phyloP scores from a whole-genome alignment of 108 stramenopile genomes.

The Nitzschia sp. region DNA sequence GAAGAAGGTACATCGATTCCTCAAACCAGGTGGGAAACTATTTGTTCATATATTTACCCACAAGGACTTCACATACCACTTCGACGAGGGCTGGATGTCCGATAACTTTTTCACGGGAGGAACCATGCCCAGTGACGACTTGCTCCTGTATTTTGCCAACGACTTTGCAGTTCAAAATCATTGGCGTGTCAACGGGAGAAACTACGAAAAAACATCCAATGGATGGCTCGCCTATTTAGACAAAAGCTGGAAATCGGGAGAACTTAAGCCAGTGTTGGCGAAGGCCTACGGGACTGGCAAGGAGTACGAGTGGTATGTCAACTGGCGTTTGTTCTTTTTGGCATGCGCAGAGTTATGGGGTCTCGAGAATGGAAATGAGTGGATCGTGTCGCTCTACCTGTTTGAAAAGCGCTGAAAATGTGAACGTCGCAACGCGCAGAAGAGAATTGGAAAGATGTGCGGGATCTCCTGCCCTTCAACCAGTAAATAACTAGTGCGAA shows the following conservation, averaged over 20 bases:
- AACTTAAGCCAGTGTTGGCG: slow-evolving; percentile 58
- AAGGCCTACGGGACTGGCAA: slow-evolving; percentile 84
- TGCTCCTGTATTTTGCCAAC: slow-evolving; percentile 91
- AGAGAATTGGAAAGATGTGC: too few relatives aligned
- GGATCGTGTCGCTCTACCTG: slow-evolving; percentile 87
- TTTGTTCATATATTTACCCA: slow-evolving; percentile 97
- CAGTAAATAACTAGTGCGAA: too few relatives aligned
- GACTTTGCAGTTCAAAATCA: slow-evolving; percentile 64
- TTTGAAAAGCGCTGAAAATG: slow-evolving; percentile 44
- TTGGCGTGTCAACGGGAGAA: slow-evolving; percentile 92
- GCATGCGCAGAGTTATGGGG: slow-evolving; percentile 95
- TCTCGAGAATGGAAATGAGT: slow-evolving; percentile 85
- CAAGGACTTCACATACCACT: slow-evolving; percentile 88
- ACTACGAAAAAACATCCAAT: slow-evolving; percentile 91
- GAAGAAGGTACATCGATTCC: slow-evolving; percentile 74
- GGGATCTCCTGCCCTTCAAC: too few relatives aligned
- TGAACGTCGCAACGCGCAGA: too few relatives aligned
- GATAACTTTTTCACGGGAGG: slow-evolving; percentile 84
- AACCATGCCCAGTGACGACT: slow-evolving; percentile 92
- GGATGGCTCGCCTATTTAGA: slow-evolving; percentile 92
- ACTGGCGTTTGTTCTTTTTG: slow-evolving; percentile 97
- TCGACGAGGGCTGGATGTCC: slow-evolving; percentile 92
- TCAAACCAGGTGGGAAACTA: slow-evolving; percentile 64
- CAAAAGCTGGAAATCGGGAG: slow-evolving; percentile 67
- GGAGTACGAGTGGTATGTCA: slow-evolving; percentile 79